Evolutionary conservation across 2,329 filamentous ascomycete genomes (phyloP).

Genomic region (Aspergillus hortae): DNA sequence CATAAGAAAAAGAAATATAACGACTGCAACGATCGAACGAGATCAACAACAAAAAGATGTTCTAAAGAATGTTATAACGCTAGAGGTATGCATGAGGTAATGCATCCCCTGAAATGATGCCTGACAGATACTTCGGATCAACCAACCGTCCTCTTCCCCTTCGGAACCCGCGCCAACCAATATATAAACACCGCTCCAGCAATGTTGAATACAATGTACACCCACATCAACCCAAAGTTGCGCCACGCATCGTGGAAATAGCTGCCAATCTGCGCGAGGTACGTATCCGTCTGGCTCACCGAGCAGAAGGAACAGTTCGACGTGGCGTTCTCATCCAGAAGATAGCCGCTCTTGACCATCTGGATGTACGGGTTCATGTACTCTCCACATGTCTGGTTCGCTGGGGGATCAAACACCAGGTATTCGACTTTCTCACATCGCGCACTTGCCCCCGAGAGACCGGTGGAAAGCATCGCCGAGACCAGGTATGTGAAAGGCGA

Average conservation of each 20-base stretch:
- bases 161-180: slow-evolving; percentile 35
- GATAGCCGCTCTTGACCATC: slow-evolving; percentile 46
- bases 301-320: slow-evolving; percentile 49
- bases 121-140: too few relatives aligned
- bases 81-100: too few relatives aligned
- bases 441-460: neutral
- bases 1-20: too few relatives aligned
- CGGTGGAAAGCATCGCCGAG: neutral
- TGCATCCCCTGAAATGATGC: too few relatives aligned
- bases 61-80: too few relatives aligned
- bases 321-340: slow-evolving; percentile 48
- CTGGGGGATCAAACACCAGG: slow-evolving; percentile 34
- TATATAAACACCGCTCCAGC: slow-evolving; percentile 52
- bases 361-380: slow-evolving; percentile 55
- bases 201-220: slow-evolving; percentile 48
- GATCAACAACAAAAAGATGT: too few relatives aligned
- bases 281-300: slow-evolving; percentile 30
- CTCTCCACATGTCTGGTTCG: slow-evolving; percentile 52
- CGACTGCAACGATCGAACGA: too few relatives aligned
- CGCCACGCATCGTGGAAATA: slow-evolving; percentile 61
- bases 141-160: neutral
- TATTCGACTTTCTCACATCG: neutral
- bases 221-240: slow-evolving; percentile 53
- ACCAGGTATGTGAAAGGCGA: slow-evolving; percentile 54
- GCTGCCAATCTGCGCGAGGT: slow-evolving; percentile 42